Conservation (phyloP, 148 eudicot genomes). For the Chenopodium suecicum region DNA sequence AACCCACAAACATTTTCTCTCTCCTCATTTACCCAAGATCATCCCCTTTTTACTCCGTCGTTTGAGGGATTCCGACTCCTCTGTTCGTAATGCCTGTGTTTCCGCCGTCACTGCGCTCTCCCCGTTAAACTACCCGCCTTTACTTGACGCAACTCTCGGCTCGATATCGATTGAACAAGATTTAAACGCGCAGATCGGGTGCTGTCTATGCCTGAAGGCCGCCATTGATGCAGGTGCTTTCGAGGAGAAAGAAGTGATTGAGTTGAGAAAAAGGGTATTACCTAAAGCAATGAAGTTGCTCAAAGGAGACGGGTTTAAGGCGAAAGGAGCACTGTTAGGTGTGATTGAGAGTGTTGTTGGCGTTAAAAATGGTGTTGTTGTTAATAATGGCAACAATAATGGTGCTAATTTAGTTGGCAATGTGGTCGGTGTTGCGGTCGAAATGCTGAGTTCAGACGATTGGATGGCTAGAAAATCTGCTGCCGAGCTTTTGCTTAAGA, state of each 20-base stretch:
- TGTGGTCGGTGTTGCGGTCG: conserved; percentile 43
- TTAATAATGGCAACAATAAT: conserved; percentile 7
- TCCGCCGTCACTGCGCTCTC: conserved; percentile 31
- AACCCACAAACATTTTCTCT: conserved; percentile 33
- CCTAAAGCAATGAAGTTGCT: conserved; percentile 47
- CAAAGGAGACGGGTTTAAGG: conserved; percentile 43
- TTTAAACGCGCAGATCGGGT: conserved; percentile 44
- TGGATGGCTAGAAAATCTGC: conserved; percentile 74
- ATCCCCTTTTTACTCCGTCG: conserved; percentile 42
- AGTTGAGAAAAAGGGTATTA: conserved; percentile 28
- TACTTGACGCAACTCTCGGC: conserved; percentile 21
- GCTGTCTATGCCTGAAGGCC: conserved; percentile 49
- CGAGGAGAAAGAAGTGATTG: conserved; percentile 28
- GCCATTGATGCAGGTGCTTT: conserved; percentile 40
- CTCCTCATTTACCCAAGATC: conserved; percentile 47
- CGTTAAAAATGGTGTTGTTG: conserved; percentile 40
- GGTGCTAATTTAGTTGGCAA: conserved; percentile 27
- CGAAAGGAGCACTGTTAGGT: conserved; percentile 48
- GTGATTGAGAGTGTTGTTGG: conserved; percentile 50
- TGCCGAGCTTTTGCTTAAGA: conserved; percentile 49
- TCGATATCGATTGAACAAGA: conserved; percentile 50
- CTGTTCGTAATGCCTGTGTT: conserved; percentile 45
- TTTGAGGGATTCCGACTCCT: conserved; percentile 52
- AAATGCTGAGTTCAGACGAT: conserved; percentile 57
- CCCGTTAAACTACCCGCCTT: not conserved